Base-by-base conservation (phyloP, 1,139 yeast species). In the Zygosaccharomyces sapae region DNA sequence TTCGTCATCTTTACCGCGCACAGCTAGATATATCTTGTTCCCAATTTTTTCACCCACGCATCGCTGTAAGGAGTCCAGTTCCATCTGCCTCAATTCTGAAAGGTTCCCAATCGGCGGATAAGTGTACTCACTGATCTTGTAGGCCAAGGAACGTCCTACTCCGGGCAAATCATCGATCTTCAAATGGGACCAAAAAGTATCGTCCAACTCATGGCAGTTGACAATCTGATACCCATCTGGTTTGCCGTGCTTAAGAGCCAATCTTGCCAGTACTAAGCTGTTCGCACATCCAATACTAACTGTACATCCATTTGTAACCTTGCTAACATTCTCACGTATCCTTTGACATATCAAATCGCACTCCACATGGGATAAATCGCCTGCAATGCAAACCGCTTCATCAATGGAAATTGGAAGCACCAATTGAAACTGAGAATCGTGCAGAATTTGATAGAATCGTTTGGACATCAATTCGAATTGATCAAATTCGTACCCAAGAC, bases 361-460 rank as follows among this genome's bases (percentile, higher is more conserved):
- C 42, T 30, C 50, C 9, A 9, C 5, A 22, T 22, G 3, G 25
- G 25, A 6, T 9, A 22, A 9, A 4, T 22, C 5, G 25, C 86
- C 70, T 1, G 83, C 74, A 56, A 90, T 96, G 10, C 90, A 67
- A 25, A 92, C 68, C 0, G 88, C 96, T 61, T 92, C 98, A 65
- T 92, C 98, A 4, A 92, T 82, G 57, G 94, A 88, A 0, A 92
- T 89, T 0, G 98, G 97, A 38, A 80, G 74, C 2, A 92, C 75
- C 5, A 79, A 68, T 55, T 83, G 86, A 41, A 61, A 66, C 9
- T 43, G 39, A 5, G 40, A 37, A 2, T 47, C 33, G 10, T 65
- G 61, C 47, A 76, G 63, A 20, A 61, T 73, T 25, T 62, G 75
- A 62, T 76, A 92, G 59, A 78, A 80, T 55, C 61, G 69, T 53